Evolutionary conservation across 352 stramenopile genomes (phyloP).

Genomic region (Globisporangium orthogonon): DNA sequence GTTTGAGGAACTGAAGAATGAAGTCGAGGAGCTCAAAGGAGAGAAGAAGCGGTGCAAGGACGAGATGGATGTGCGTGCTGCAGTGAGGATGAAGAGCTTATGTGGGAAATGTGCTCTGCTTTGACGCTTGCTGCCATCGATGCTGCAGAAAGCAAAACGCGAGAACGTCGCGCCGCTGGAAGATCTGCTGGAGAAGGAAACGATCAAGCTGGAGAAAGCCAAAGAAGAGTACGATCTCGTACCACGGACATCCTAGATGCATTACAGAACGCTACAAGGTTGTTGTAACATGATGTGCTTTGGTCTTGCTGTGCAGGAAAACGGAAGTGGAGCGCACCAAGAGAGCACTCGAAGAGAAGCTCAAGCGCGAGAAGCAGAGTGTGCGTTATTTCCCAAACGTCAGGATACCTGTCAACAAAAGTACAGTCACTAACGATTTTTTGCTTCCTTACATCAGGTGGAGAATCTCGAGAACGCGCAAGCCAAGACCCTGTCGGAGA

Average conservation of each 20-base stretch:
- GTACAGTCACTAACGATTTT: background rate
- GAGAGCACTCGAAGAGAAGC: conserved; percentile 46
- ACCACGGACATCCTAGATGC: too few relatives aligned
- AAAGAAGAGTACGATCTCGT: conserved; percentile 41
- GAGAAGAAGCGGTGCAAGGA: conserved; percentile 68
- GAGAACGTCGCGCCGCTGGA: conserved; percentile 59
- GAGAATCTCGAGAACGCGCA: conserved; percentile 57
- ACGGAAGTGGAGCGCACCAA: conserved; percentile 37
- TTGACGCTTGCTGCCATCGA: background rate
- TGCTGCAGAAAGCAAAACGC: conserved; percentile 48
- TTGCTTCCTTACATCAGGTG: conserved; percentile 26
- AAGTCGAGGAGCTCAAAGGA: conserved; percentile 60
- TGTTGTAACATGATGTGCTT: background rate
- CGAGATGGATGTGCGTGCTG: conserved; percentile 43
- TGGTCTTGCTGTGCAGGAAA: conserved; percentile 27
- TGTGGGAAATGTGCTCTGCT: background rate
- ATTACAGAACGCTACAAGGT: background rate
- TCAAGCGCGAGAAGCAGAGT: conserved; percentile 60
- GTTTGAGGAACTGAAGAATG: conserved; percentile 65
- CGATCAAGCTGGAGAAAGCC: conserved; percentile 47
- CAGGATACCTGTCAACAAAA: background rate
- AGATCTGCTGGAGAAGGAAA: conserved; percentile 63
- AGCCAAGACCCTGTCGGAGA: conserved; percentile 59
- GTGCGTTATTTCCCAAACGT: conserved; percentile 5
- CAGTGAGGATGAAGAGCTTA: background rate